These are phyloP conservation scores for Botrytis elliptica DNA, from an alignment of 2,329 filamentous ascomycete genomes.

Conservation along the genomic window DNA sequence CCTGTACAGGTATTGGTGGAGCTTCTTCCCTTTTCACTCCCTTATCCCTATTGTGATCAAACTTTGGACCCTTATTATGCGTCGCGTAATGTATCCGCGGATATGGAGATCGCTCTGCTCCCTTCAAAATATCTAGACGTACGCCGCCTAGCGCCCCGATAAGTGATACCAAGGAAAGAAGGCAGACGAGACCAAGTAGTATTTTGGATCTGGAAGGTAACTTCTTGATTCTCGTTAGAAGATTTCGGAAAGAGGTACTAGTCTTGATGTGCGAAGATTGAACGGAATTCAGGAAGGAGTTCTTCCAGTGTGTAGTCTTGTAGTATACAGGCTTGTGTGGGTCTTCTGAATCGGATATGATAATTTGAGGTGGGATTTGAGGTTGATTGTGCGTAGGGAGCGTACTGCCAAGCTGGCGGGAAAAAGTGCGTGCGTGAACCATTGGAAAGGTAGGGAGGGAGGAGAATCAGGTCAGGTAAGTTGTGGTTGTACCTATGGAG, in stretches of 20 bases:
- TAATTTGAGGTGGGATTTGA: constrained; percentile 4
- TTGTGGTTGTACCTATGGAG: not conserved
- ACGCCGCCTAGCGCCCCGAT: not conserved
- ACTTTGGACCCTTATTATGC: constrained; percentile 6
- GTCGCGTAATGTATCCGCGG: constrained; percentile 3
- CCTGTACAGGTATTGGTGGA: constrained; percentile 7
- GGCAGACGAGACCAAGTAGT: constrained; percentile 3
- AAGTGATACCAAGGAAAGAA: constrained; percentile 3
- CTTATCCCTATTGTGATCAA: constrained; percentile 9
- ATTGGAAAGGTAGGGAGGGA: not conserved
- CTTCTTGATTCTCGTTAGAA: not conserved
- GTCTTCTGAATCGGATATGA: constrained; percentile 9
- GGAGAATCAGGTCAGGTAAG: not conserved
- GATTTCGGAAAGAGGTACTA: not conserved
- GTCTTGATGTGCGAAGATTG: constrained; percentile 7
- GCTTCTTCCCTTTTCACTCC: not conserved
- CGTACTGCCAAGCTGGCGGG: constrained; percentile 6
- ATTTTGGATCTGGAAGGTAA: not conserved
- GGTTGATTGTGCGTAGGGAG: constrained; percentile 15
- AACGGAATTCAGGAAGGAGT: constrained; percentile 3
- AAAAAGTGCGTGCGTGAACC: constrained; percentile 11
- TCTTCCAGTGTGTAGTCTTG: not conserved
- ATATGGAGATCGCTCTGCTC: not conserved
- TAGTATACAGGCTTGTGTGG: not conserved
- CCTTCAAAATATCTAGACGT: not conserved